Evolutionary conservation across 768 basidiomycete genomes (phyloP).

Genomic region (Kwoniella heveanensis): DNA sequence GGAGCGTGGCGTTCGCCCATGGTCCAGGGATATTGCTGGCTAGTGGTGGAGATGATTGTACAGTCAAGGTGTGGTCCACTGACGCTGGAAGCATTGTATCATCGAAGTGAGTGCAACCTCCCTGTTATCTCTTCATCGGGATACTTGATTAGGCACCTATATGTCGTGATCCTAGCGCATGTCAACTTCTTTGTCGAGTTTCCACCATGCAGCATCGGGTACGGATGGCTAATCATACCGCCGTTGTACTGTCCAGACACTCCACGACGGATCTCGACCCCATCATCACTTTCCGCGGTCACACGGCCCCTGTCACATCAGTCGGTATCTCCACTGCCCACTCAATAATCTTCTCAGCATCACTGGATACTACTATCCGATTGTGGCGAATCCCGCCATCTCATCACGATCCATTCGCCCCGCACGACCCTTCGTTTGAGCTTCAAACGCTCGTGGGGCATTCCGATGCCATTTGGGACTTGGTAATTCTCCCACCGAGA

Average conservation of each 20-base stretch:
- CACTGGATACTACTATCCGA: conserved; percentile 88
- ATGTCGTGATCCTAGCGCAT: no score
- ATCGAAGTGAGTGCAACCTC: conserved; percentile 66
- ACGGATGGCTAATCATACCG: no score
- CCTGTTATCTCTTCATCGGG: no score
- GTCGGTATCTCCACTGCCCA: conserved; percentile 65
- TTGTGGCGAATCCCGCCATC: conserved; percentile 80
- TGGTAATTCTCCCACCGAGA: conserved; percentile 69
- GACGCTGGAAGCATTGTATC: conserved; percentile 74
- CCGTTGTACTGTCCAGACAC: conserved; percentile 9
- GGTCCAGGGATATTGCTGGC: conserved; percentile 84
- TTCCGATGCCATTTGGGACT: conserved; percentile 95
- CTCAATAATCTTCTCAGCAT: conserved; percentile 82
- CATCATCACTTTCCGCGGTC: conserved; percentile 87
- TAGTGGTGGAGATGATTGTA: conserved; percentile 93
- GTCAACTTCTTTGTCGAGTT: no score
- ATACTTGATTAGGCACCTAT: no score
- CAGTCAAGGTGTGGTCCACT: conserved; percentile 93
- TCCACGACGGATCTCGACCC: conserved; percentile 75
- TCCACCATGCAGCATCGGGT: no score
- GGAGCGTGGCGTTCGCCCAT: conserved; percentile 73
- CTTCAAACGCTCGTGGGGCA: conserved; percentile 84
- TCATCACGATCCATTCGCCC: conserved; percentile 84
- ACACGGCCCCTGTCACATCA: conserved; percentile 85
- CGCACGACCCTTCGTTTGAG: conserved; percentile 77